Evolutionary conservation across 305 asterid genomes (phyloP), one percentile per base, ranked within the genome.

Genomic region (Rubia peregrina): DNA sequence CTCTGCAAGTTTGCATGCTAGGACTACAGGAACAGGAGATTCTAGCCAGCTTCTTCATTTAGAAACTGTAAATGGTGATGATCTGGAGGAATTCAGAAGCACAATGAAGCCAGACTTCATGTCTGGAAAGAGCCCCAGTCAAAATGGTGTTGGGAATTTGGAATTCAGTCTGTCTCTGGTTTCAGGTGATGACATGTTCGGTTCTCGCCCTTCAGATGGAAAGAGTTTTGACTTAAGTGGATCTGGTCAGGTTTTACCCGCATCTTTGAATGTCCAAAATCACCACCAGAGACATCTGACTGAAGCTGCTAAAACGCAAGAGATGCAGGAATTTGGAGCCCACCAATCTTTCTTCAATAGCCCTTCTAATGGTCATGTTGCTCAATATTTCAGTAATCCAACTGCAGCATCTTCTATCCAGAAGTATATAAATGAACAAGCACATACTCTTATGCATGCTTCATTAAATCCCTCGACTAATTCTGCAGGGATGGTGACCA

Each of bases 101-200:
- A 46, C 78, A 69, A 61, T 70, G 33, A 85, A 64, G 71, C 80
- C 79, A 24, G 70, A 70, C 72, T 53, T 59, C 76, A 71, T 86
- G 57, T 75, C 90, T 69, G 89, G 84, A 69, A 86, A 80, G 75
- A 76, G 71, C 73, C 76, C 75, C 41, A 76, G 73, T 78, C 85
- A 75, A 75, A 79, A 75, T 71, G 80, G 77, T 56, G 43, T 71
- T 63, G 83, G 83, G 76, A 82, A 70, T 78, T 57, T 68, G 71
- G 77, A 75, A 68, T 71, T 80, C 24, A 86, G 77, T 62, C 78
- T 76, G 74, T 74, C 86, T 36, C 72, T 79, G 72, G 75, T 75
- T 76, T 71, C 82, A 68, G 71, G 68, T 68, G 75, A 80, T 69
- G 71, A 70, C 73, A 61, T 83, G 73, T 70, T 77, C 75, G 41